Conservation (phyloP, 2,329 filamentous ascomycete species). For the Periconia sp. region DNA sequence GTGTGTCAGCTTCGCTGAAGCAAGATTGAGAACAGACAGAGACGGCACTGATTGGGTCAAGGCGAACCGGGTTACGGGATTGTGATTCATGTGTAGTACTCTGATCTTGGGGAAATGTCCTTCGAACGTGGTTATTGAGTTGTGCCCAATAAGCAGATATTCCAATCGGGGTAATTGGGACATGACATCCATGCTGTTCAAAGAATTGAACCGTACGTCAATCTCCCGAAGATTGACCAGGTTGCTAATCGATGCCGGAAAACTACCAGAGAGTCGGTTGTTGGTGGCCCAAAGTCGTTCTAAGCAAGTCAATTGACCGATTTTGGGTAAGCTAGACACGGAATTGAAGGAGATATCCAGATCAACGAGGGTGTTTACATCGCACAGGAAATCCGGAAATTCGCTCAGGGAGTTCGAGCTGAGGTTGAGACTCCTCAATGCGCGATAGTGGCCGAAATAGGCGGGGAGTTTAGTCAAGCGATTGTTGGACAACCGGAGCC, state of each 20-base stretch:
- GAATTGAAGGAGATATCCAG: constrained; percentile 96
- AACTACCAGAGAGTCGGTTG: constrained; percentile 76
- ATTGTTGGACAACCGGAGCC: constrained; percentile 93
- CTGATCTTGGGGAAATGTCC: constrained; percentile 85
- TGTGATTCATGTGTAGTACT: constrained; percentile 86
- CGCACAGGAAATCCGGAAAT: constrained; percentile 84
- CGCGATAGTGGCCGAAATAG: constrained; percentile 80
- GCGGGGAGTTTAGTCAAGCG: constrained; percentile 74
- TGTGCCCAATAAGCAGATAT: constrained; percentile 87
- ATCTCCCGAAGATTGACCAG: constrained; percentile 82
- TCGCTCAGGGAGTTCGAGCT: constrained; percentile 88
- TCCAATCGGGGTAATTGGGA: constrained; percentile 83
- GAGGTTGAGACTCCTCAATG: constrained; percentile 81
- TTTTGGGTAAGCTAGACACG: constrained; percentile 75
- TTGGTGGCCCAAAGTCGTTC: constrained; percentile 95
- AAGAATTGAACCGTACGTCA: constrained; percentile 90
- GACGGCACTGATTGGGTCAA: constrained; percentile 76
- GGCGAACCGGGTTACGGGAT: constrained; percentile 92
- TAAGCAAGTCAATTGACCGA: constrained; percentile 76
- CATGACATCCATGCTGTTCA: constrained; percentile 85
- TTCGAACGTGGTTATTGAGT: constrained; percentile 85
- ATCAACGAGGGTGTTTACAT: constrained; percentile 81
- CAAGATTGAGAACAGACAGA: constrained; percentile 83
- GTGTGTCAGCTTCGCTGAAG: constrained; percentile 86
- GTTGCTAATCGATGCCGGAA: constrained; percentile 73